A percentile compares a stretch with the other conserved stretches of the same genome.
These are phyloP conservation scores for Solanum hybrid DNA, from an alignment of 305 asterid species.

Conservation along the genomic window DNA sequence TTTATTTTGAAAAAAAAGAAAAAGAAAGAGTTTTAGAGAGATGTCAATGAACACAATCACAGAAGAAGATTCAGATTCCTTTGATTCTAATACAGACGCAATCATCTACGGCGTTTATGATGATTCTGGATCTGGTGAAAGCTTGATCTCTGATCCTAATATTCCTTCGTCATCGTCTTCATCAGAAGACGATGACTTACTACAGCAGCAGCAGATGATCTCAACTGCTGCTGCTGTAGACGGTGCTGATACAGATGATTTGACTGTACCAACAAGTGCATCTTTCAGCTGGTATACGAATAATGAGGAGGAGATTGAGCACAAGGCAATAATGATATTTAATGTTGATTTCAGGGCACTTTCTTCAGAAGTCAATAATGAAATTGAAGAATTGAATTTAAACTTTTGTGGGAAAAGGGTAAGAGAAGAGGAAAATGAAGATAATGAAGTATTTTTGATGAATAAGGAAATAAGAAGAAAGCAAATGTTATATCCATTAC, in stretches of 20 bases:
- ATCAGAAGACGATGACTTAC: not conserved
- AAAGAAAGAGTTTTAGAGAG: not conserved
- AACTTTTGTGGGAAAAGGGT: not conserved
- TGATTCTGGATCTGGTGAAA: not conserved
- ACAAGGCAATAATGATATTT: not conserved
- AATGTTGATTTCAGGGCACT: not conserved
- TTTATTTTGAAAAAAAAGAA: too few relatives aligned
- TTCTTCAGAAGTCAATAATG: not conserved
- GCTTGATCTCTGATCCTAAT: not conserved
- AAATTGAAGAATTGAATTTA: not conserved
- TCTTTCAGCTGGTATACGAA: not conserved
- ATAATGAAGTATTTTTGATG: not conserved
- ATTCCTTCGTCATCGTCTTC: not conserved
- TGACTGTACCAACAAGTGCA: not conserved
- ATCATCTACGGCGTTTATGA: not conserved
- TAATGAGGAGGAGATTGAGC: not conserved
- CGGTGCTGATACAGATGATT: not conserved
- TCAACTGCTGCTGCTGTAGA: not conserved
- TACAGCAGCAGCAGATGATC: rapidly evolving
- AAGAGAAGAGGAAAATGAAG: not conserved
- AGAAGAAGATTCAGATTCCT: not conserved
- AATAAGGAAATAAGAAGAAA: not conserved
- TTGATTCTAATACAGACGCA: not conserved
- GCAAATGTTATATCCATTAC: not conserved
- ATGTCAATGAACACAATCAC: not conserved